Evolutionary conservation across 1,139 yeast species (phyloP).

Genomic region (Yamadazyma atlantica): DNA sequence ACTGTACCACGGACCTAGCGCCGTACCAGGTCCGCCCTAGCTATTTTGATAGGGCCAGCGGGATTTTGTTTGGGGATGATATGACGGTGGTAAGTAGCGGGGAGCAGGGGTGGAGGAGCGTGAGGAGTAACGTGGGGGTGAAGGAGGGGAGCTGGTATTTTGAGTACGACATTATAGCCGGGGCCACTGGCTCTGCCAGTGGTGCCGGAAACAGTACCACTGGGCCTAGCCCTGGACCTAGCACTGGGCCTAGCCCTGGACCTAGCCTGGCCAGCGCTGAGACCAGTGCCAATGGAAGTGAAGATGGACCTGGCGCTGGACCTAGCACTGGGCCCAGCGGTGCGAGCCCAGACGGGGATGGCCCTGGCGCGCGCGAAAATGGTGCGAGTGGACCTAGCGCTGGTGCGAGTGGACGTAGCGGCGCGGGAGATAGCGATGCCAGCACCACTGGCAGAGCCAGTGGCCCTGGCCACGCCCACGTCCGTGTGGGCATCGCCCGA

Average conservation of each 20-base stretch:
- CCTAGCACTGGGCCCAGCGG: too few species aligned
- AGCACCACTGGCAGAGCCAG: not conserved
- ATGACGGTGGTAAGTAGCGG: conserved; percentile 47
- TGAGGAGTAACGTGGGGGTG: conserved; percentile 71
- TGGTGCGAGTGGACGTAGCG: not conserved
- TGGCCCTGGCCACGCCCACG: conserved; percentile 46
- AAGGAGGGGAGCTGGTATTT: conserved; percentile 81
- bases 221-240: conserved; percentile 87
- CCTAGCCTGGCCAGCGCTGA: conserved; percentile 89
- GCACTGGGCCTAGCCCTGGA: too few species aligned
- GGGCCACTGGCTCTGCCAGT: conserved; percentile 53
- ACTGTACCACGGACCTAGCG: conserved; percentile 72
- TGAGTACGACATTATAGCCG: conserved; percentile 61
- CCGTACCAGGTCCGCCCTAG: conserved; percentile 66
- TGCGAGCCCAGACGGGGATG: conserved; percentile 76
- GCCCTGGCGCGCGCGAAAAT: conserved; percentile 43
- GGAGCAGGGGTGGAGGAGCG: conserved; percentile 76
- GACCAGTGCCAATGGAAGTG: conserved; percentile 91
- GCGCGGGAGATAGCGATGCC: conserved; percentile 4
- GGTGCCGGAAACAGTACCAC: conserved; percentile 79
- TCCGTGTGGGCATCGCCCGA: conserved; percentile 78
- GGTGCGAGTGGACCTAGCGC: not conserved
- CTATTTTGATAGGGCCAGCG: conserved; percentile 71
- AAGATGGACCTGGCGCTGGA: too few species aligned
- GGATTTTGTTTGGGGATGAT: conserved; percentile 48